Conservation (phyloP, 164 flowering plant species). For the Tetrastigma voinierianum region DNA sequence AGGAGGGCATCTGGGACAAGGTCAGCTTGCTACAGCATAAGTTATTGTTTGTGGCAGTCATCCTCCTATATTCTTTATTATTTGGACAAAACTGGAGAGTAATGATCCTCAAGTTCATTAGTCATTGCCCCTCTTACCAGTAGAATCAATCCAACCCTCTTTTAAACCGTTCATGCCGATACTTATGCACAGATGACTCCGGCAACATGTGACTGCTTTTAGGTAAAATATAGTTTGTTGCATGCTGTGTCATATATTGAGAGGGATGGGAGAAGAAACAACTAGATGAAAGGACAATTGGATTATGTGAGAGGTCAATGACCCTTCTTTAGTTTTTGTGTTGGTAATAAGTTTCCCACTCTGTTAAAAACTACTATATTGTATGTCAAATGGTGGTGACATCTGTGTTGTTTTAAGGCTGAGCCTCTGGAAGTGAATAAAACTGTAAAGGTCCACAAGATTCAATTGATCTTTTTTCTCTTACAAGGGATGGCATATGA, state of each 20-base stretch:
- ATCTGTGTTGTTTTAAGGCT: background rate
- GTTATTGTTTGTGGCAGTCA: background rate
- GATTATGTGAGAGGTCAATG: background rate
- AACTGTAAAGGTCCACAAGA: background rate
- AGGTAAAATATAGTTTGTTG: background rate
- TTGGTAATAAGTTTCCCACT: conserved; percentile 1
- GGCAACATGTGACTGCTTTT: background rate
- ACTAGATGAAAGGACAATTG: background rate
- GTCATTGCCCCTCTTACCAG: background rate
- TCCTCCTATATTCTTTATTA: background rate
- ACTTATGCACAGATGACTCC: background rate
- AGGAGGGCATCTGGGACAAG: background rate
- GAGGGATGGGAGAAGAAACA: background rate
- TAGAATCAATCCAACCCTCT: background rate
- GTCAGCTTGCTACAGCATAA: background rate
- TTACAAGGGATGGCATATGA: background rate
- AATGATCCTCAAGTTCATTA: background rate
- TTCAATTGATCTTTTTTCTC: background rate
- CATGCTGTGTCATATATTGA: background rate
- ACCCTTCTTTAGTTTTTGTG: background rate
- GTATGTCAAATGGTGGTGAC: background rate
- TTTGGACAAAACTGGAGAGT: background rate
- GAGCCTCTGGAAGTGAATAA: background rate
- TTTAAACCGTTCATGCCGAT: background rate
- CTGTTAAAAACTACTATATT: background rate